Evolutionary conservation across 2,329 filamentous ascomycete genomes (phyloP).

Genomic region (Microdochium trichocladiopsis): DNA sequence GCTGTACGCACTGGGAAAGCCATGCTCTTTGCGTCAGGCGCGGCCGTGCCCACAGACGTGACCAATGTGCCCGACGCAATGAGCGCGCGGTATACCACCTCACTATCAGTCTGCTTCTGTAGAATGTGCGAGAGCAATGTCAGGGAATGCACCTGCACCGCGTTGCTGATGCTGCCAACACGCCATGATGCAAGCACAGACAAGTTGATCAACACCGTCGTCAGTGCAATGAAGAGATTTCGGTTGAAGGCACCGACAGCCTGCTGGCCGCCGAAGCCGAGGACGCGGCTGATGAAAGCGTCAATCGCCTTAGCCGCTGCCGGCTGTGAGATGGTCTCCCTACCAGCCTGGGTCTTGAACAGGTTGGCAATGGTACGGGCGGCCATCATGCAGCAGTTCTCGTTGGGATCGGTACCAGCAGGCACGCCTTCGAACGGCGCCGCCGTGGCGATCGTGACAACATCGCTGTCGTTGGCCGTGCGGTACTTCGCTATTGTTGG

Average conservation of each 20-base stretch:
- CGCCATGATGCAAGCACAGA: slow-evolving; percentile 58
- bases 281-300: slow-evolving; percentile 54
- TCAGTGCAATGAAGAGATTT: slow-evolving; percentile 75
- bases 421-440: slow-evolving; percentile 35
- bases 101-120: slow-evolving; percentile 62
- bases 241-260: slow-evolving; percentile 55
- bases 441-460: slow-evolving; percentile 48
- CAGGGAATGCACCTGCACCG: slow-evolving; percentile 44
- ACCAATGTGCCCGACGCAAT: slow-evolving; percentile 78
- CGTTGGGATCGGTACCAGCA: slow-evolving; percentile 51
- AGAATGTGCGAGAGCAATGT: slow-evolving; percentile 58
- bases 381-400: slow-evolving; percentile 85
- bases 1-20: slow-evolving; percentile 34
- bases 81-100: slow-evolving; percentile 75
- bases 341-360: slow-evolving; percentile 68
- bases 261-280: slow-evolving; percentile 39
- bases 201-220: slow-evolving; percentile 80
- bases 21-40: slow-evolving; percentile 32
- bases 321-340: slow-evolving; percentile 50
- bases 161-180: slow-evolving; percentile 20
- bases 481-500: slow-evolving; percentile 57
- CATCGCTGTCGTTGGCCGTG: slow-evolving; percentile 43
- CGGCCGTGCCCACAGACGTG: slow-evolving; percentile 42
- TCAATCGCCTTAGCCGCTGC: slow-evolving; percentile 53
- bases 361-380: slow-evolving; percentile 77